A percentile compares a stretch with the other conserved stretches of the same genome.
These are phyloP conservation scores for Platanthera guangdongensis DNA, from an alignment of 106 monocot genomes.

Conservation along the genomic window DNA sequence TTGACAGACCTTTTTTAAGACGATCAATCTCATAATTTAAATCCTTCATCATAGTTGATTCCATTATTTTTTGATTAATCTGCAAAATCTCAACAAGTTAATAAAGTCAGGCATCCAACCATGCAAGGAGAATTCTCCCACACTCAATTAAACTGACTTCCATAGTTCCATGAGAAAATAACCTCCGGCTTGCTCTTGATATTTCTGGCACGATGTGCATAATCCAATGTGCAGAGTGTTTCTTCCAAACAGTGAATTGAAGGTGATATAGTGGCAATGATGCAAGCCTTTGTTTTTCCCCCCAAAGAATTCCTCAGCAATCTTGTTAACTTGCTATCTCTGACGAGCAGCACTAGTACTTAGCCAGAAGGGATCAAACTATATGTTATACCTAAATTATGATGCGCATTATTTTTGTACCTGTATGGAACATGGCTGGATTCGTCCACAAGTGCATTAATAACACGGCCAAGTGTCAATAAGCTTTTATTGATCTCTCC, in stretches of 20 bases:
- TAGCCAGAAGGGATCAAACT: not conserved
- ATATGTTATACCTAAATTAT: not conserved
- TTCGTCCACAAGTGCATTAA: constrained; percentile 93
- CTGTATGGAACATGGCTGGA: constrained; percentile 94
- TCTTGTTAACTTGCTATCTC: constrained; percentile 95
- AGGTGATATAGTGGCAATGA: constrained; percentile 89
- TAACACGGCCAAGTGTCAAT: constrained; percentile 93
- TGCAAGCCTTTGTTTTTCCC: constrained; percentile 94
- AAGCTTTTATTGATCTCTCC: constrained; percentile 98
- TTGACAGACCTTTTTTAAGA: constrained; percentile 69
- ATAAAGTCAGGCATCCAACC: not conserved
- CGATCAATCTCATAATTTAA: constrained; percentile 77
- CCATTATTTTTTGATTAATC: constrained; percentile 94
- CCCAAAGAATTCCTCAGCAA: constrained; percentile 86
- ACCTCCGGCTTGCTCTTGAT: constrained; percentile 96
- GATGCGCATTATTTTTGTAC: constrained; percentile 19
- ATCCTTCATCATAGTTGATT: constrained; percentile 83
- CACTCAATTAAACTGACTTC: not conserved
- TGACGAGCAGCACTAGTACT: constrained; percentile 13
- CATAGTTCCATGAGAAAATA: not conserved
- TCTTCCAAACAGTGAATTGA: constrained; percentile 84
- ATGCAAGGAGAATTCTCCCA: not conserved
- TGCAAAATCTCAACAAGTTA: constrained; percentile 16
- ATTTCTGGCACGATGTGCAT: constrained; percentile 82
- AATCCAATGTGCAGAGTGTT: constrained; percentile 83